phyloP scores from a whole-genome alignment of 768 basidiomycete species.

The Paxillus rubicundulus region DNA sequence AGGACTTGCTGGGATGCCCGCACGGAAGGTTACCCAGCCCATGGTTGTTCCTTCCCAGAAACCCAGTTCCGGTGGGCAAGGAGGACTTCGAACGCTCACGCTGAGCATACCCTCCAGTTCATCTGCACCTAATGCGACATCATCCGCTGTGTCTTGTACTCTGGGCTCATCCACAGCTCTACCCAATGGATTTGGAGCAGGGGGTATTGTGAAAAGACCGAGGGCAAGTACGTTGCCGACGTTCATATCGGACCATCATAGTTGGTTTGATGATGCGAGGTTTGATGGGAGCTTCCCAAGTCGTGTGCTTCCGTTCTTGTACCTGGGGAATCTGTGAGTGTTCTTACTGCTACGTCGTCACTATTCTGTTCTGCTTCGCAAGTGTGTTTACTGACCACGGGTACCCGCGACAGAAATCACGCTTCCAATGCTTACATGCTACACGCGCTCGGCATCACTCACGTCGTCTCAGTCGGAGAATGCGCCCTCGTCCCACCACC shows the following conservation, averaged over 20 bases:
- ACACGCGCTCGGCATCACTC: conserved; percentile 91
- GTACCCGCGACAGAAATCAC: conserved; percentile 61
- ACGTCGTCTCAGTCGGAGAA: conserved; percentile 96
- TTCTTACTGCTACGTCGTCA: not conserved
- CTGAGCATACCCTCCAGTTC: conserved; percentile 20
- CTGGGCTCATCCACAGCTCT: not conserved
- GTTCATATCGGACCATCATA: conserved; percentile 68
- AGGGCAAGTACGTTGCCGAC: conserved; percentile 71
- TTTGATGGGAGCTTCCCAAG: conserved; percentile 98
- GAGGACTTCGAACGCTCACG: conserved; percentile 23
- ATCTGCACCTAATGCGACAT: conserved; percentile 7
- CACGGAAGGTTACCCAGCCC: conserved; percentile 1
- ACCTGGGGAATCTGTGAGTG: conserved; percentile 90
- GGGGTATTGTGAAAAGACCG: conserved; percentile 41
- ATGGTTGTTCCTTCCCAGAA: conserved; percentile 7
- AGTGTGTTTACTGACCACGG: not conserved
- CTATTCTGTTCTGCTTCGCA: not conserved
- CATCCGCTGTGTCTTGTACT: not conserved
- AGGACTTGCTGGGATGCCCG: not conserved
- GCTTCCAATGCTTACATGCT: conserved; percentile 95
- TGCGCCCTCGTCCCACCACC: conserved; percentile 84
- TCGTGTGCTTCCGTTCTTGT: conserved; percentile 87
- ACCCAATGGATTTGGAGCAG: conserved; percentile 16
- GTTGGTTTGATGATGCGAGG: conserved; percentile 92
- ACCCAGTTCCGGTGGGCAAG: not conserved